Evolutionary conservation across 345 rosid species (phyloP), one percentile per base, ranked within the genome.

Genomic region (Rhodamnia rubescens): DNA sequence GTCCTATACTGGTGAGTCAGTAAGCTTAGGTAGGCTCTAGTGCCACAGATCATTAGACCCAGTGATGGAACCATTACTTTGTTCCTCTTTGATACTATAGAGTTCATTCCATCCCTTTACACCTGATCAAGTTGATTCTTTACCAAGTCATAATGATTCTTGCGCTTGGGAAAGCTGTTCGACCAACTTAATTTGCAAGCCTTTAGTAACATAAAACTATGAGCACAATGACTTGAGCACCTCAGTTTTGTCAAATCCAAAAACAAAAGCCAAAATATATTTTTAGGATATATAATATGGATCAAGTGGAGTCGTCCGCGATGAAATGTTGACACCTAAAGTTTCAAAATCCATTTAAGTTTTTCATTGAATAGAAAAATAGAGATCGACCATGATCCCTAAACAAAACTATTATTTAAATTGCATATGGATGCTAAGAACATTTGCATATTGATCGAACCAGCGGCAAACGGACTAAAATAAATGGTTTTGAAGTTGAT

Each of bases 11-110:
- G 1, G 29, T 11, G 1, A 58, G 64, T 16, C n/a, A 58, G 16
- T 2, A 2, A 0, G 3, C 69, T 5, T 12, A 11, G 47, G 47
- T 44, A 44, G 0, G 0, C 16, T n/a, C n/a, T n/a, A 2, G 16
- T n/a, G 69, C 32, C 18, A n/a, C 32, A n/a, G 2, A 58, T 26
- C 15, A 26, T 26, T 26, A 57, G 61, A 16, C 29, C 15, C 11
- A 57, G 3, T 12, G 32, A 58, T n/a, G 32, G 8, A 57, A 26
- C 7, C 64, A 2, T 11, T 57, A 57, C 15, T 26, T 57, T 57
- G 0, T 57, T 29, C 10, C 13, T 56, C 27, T 56, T 26, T 1
- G 6, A 9, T 57, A 26, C 1, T 56, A 22, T 9, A 22, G 6
- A 22, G n/a, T 24, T 56, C 59, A 24, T 56, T 22, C 27, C 12